Percentiles rank a stretch among this genome's conserved stretches.
Conservation (phyloP, 176 grass and related monocot genomes). For the Phyllostachys edulis region DNA sequence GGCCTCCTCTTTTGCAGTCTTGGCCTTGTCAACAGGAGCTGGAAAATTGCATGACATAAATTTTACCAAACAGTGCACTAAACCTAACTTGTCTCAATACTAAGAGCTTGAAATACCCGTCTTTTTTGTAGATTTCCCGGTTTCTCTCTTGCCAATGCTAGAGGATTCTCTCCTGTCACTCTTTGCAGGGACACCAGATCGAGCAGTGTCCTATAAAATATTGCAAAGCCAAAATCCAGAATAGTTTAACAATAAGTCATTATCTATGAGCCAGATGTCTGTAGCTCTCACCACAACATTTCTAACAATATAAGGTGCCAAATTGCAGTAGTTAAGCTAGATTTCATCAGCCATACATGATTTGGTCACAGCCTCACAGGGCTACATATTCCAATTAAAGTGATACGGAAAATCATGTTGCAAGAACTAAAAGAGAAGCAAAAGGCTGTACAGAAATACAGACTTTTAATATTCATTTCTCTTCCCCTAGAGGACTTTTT, state of each 20-base stretch:
- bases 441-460: conserved; percentile 13
- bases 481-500: background rate
- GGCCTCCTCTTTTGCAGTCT: conserved; percentile 96
- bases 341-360: background rate
- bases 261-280: background rate
- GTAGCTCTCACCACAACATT: background rate
- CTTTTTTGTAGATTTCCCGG: conserved; percentile 70
- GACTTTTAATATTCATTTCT: background rate
- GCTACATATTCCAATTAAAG: conserved; percentile 28
- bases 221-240: conserved; percentile 18
- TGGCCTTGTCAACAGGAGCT: conserved; percentile 72
- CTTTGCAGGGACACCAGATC: conserved; percentile 38
- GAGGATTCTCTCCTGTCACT: conserved; percentile 66
- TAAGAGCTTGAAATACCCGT: conserved; percentile 50
- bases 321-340: conserved; percentile 12
- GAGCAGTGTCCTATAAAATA: conserved; percentile 57
- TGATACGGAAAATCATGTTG: background rate
- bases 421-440: conserved; percentile 1
- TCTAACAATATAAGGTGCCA: conserved; percentile 5
- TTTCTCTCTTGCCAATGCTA: conserved; percentile 58
- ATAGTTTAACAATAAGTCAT: background rate
- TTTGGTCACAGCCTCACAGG: background rate
- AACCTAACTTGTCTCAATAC: background rate
- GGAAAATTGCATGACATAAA: conserved; percentile 16
- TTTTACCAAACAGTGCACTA: conserved; percentile 14